A percentile compares a stretch with the other conserved stretches of the same genome.
Conservation (phyloP, 225 moss, liverwort and hornwort genomes). For the Bryum argenteum region DNA sequence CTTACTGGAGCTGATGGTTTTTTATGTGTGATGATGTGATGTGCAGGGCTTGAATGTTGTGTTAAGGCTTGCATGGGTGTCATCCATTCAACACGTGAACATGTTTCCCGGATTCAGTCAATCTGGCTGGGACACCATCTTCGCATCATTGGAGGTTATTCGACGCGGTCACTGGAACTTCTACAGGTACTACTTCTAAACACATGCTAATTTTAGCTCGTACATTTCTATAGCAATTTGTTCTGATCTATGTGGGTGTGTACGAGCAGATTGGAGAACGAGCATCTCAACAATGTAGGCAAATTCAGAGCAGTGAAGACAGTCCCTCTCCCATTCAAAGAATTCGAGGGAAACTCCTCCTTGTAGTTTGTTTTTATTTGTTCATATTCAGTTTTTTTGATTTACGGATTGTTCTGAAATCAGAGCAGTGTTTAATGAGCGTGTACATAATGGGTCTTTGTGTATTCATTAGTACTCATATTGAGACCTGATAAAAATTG, state of each 20-base stretch:
- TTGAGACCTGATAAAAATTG: conserved; percentile 1
- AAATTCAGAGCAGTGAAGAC: conserved; percentile 58
- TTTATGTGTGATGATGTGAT: background rate
- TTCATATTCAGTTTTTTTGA: background rate
- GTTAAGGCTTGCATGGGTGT: conserved; percentile 82
- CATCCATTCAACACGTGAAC: conserved; percentile 69
- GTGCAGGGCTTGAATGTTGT: conserved; percentile 67
- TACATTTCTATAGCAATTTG: too few species aligned
- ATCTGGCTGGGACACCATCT: conserved; percentile 56
- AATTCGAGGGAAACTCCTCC: conserved; percentile 42
- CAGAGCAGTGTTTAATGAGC: background rate
- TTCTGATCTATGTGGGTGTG: background rate
- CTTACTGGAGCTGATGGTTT: too few species aligned
- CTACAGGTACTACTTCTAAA: conserved; percentile 51
- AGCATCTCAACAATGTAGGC: conserved; percentile 61
- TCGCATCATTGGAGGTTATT: conserved; percentile 81
- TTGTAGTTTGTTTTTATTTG: background rate
- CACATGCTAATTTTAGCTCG: background rate
- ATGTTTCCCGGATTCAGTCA: conserved; percentile 40
- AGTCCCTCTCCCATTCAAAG: conserved; percentile 62
- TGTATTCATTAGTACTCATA: background rate
- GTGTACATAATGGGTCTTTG: background rate
- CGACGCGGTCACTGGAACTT: conserved; percentile 95
- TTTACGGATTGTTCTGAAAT: background rate
- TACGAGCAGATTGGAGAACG: conserved; percentile 50